A percentile compares a stretch with the other conserved stretches of the same genome.
Evolutionary conservation across 306 rosid species (phyloP).

Genomic region (Cotoneaster glaucophyllus): DNA sequence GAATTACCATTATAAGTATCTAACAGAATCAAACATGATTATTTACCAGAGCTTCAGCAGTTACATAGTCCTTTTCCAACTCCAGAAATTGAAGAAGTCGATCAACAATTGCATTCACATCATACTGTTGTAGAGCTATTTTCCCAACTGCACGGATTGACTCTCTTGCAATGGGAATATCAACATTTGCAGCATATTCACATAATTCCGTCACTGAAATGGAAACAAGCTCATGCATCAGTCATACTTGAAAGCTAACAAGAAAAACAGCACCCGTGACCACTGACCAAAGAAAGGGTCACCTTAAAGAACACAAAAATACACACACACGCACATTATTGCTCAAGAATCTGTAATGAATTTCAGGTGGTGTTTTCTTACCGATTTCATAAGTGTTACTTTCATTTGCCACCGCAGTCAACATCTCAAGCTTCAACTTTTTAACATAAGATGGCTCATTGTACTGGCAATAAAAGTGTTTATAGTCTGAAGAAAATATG

Average conservation of each 20-base stretch:
- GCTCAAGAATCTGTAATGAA: not conserved
- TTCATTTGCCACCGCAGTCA: slow-evolving; percentile 97
- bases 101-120: slow-evolving; percentile 97
- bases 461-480: slow-evolving; percentile 97
- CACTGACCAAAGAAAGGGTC: not conserved
- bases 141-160: slow-evolving; percentile 99
- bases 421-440: slow-evolving; percentile 98
- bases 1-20: not conserved
- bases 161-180: slow-evolving; percentile 99
- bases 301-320: not conserved
- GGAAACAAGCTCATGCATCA: slow-evolving; percentile 25
- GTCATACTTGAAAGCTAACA: slow-evolving; percentile 16
- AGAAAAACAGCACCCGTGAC: slow-evolving; percentile 6
- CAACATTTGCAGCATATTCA: slow-evolving; percentile 99
- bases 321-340: not conserved
- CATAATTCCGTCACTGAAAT: slow-evolving; percentile 93
- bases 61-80: slow-evolving; percentile 99
- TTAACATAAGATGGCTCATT: slow-evolving; percentile 98
- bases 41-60: slow-evolving; percentile 97
- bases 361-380: slow-evolving; percentile 19
- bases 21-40: not conserved
- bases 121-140: slow-evolving; percentile 98
- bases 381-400: slow-evolving; percentile 98
- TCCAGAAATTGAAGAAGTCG: slow-evolving; percentile 98
- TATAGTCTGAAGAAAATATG: slow-evolving; percentile 89